Conservation (phyloP, 345 rosid species). For the Cardamine occulta region DNA sequence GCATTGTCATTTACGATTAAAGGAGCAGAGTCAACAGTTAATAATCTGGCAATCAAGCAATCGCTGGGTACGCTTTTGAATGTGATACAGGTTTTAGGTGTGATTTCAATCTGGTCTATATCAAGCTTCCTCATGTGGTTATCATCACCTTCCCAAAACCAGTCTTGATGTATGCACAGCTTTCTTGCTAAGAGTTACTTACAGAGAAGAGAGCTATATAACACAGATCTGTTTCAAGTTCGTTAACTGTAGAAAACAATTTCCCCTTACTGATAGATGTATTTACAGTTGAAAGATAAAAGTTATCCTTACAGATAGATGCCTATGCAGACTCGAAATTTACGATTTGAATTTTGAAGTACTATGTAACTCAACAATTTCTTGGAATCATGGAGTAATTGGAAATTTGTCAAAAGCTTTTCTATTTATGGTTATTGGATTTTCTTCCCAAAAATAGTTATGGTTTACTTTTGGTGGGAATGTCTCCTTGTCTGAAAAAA, state of each 20-base stretch:
- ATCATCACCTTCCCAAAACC: constrained; percentile 51
- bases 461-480: background rate
- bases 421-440: background rate
- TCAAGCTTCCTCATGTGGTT: constrained; percentile 90
- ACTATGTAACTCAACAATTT: background rate
- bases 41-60: constrained; percentile 86
- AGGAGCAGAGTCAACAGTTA: constrained; percentile 84
- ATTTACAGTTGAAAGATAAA: background rate
- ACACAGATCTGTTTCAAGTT: background rate
- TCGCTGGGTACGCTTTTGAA: constrained; percentile 79
- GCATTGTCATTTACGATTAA: constrained; percentile 87
- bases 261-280: background rate
- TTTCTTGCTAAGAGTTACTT: constrained; percentile 20
- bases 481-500: constrained; percentile 3
- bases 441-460: background rate
- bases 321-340: background rate
- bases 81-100: constrained; percentile 88
- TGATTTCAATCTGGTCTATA: constrained; percentile 94
- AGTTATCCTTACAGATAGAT: background rate
- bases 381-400: background rate
- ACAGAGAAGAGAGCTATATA: background rate
- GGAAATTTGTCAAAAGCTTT: background rate
- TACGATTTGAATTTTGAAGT: background rate
- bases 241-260: background rate
- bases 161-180: constrained; percentile 28